Base-by-base conservation (phyloP, 2,329 filamentous ascomycete genomes). In the Fusarium sp. region DNA sequence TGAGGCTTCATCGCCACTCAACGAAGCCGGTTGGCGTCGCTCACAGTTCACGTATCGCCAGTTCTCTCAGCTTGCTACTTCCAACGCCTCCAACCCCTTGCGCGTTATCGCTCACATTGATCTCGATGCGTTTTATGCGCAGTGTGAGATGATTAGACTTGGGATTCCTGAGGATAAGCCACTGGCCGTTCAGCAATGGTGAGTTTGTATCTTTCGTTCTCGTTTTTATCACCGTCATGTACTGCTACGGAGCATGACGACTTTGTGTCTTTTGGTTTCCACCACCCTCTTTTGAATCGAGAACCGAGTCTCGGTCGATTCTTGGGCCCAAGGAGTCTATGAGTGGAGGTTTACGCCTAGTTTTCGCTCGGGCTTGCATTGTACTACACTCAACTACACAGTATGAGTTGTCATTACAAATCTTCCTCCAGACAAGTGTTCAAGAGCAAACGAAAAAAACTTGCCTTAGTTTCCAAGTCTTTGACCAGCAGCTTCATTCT, bases 51-150 rank as follows among this genome's bases (percentile, higher is more conserved):
- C 92, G 3, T 92, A 91, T 73, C 91, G 90, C 58, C 88, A 98
- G 49, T 83, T 98, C 14, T 82, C 86, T 31, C 88, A 93, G 63
- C 84, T 98, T 53, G 85, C 88, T 7, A 83, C 87, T 9, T 92
- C 84, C 65, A 87, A 86, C 31, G 82, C 88, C 0, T 86, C 87
- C 9, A 92, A 87, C 46, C 94, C 94, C 1, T 82, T 99, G 32
- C 88, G 95, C 41, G 90, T 96, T 25, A 87, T 97, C 67, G 92
- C 92, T 7, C 93, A 97, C 74, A 87, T 98, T 62, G 95, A 99
- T 71, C 87, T 99, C 57, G 95, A 99, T 84, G 94, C 94, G 35
- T 99, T 99, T 77, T 99, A 99, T 75, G 90, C 91, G 4, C 95
- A 99, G 79, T 97, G 93, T 73, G 95, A 99, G 77, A 96, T 93